Evolutionary conservation across 2,329 filamentous ascomycete genomes (phyloP), one percentile per base, ranked within the genome.

Genomic region (Emergomyces africanus): DNA sequence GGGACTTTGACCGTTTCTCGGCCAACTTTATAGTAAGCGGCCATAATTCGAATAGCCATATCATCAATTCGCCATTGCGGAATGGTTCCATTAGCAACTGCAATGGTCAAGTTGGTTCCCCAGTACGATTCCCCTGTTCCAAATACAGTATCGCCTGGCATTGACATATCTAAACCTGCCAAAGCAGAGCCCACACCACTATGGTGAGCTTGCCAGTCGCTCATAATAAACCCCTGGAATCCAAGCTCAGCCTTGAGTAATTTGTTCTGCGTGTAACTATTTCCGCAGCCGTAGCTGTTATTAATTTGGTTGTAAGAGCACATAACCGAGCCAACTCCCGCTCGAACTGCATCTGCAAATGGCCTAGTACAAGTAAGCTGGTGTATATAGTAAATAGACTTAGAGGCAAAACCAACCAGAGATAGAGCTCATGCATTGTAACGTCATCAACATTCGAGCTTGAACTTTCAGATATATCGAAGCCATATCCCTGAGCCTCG

Each of bases 41-140:
- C 78, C 74, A 86, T 81, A 68, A 86, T 95, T 66, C 94, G 85
- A 72, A 90, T 87, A 5, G 84, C 89, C 86, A 96, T 95, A 69
- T 97, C 94, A 66, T 96, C 91, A 10, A 97, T 71, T 56, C 92
- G 83, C 81, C 88, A 95, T 65, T 88, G 83, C 0, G 92, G 89
- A 37, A 97, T 77, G 0, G 90, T 96, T 41, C 91, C 91, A 69
- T 97, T 96, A 65, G 95, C 74, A 5, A 96, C 85, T 1, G 89
- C 89, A 54, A 95, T 77, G 1, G 92, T 96, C 65, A 97, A 73
- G 73, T 97, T 97, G 33, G 85, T 77, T 10, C 92, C 92, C 87
- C 88, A 96, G 78, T 79, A 95, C 20, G 85, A 86, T 56, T 74
- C 72, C 6, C 88, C 88, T 3, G 81, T 83, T 71, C 87, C 83